Evolutionary conservation across 2,329 filamentous ascomycete genomes (phyloP), one percentile per base, ranked within the genome.

Genomic region (Trichoderma brevicompactum): DNA sequence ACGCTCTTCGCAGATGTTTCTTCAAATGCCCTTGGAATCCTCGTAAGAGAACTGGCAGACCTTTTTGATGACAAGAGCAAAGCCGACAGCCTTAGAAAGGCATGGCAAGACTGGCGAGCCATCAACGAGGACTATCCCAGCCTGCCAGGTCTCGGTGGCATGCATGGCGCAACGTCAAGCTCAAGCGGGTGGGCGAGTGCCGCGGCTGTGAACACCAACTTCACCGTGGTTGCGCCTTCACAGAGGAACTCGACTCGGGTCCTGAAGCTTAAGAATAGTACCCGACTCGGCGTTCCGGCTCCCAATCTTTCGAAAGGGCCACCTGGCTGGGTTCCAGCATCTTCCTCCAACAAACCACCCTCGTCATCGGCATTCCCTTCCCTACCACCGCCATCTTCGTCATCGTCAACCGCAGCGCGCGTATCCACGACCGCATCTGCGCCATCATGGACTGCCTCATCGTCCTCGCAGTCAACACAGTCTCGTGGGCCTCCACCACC

Each of bases 121-220:
- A 95, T 96, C 78, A 96, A 96, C 70, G 94, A 97, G 77, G 94
- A 97, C 75, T 98, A 97, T 71, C 94, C 94, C 0, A 92, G 91
- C 1, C 81, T 98, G 0, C 94, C 94, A 1, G 90, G 90, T 0
- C 84, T 92, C 0, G 85, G 86, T 63, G 89, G 90, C 58, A 86
- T 89, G 77, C 83, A 88, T 43, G 88, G 89, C 32, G 83, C 81
- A 4, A 84, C 85, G 0, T 84, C 84, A 0, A 79, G 82, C 8
- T 84, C 79, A 9, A 84, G 80, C 64, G 85, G 85, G 66, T 87
- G 90, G 87, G 87, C 76, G 69, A 80, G 75, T 49, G 91, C 83
- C 0, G 86, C 86, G 0, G 80, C 76, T 66, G 86, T 76, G 80
- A 94, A 68, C 75, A 93, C 75, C 56, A 76, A 72, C 2, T 65